These are phyloP conservation scores for Wallacemonas rigidus DNA, from an alignment of 208 protist species.

Conservation along the genomic window DNA sequence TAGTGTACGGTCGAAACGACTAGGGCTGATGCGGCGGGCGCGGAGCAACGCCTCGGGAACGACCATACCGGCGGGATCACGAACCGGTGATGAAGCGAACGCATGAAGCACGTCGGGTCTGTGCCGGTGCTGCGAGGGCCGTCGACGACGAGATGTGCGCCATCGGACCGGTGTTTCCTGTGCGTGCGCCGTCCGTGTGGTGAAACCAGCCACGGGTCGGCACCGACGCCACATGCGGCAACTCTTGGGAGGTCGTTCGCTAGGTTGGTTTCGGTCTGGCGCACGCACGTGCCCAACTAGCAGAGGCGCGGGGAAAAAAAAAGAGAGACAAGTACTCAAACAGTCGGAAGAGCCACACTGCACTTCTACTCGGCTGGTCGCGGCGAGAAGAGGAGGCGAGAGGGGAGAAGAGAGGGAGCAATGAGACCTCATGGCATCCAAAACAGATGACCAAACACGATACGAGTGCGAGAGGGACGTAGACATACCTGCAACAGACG, in stretches of 20 bases:
- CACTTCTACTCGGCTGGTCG: neutral
- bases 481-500: no score
- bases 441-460: neutral
- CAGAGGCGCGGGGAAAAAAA: no score
- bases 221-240: neutral
- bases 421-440: no score
- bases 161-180: neutral
- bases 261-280: no score
- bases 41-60: conserved; percentile 33
- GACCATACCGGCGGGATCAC: conserved; percentile 35
- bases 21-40: conserved; percentile 17
- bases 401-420: no score
- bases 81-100: neutral
- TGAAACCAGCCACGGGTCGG: neutral
- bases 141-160: neutral
- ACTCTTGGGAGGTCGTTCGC: no score
- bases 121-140: neutral
- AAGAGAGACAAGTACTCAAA: no score
- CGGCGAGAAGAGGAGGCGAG: neutral
- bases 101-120: neutral
- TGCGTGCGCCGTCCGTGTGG: no score
- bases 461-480: no score
- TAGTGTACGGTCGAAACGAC: conserved; percentile 29
- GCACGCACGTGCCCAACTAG: no score
- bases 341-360: no score